phyloP scores from a whole-genome alignment of 495 filamentous ascomycete genomes.

The Xylaria bambusicola region DNA sequence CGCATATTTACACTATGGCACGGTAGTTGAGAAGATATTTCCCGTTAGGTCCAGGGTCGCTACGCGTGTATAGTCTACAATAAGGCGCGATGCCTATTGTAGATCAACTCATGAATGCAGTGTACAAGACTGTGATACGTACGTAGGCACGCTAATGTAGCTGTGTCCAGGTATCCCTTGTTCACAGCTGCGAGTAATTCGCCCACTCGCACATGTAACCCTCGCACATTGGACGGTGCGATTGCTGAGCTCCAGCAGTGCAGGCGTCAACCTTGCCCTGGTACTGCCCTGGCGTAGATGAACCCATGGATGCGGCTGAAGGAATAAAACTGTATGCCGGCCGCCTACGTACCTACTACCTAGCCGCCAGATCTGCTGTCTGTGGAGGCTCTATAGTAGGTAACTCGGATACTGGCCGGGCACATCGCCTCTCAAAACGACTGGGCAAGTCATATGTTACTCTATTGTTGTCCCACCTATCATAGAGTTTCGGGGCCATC shows the following conservation, averaged over 20 bases:
- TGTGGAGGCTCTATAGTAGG: not conserved
- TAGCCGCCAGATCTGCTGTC: slow-evolving; percentile 1
- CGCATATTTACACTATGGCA: too few relatives aligned
- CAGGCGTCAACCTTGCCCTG: not conserved
- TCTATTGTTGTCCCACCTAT: not conserved
- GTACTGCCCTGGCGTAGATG: too few relatives aligned
- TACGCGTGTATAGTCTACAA: too few relatives aligned
- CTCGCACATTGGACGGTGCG: not conserved
- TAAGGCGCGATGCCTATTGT: too few relatives aligned
- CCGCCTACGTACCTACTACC: too few relatives aligned
- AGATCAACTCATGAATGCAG: too few relatives aligned
- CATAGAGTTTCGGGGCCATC: not conserved
- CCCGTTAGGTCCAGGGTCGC: not conserved
- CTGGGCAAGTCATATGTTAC: not conserved
- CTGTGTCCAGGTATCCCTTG: slow-evolving; percentile 1
- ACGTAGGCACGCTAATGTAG: not conserved
- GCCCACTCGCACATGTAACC: not conserved
- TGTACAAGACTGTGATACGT: too few relatives aligned
- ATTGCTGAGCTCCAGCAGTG: not conserved
- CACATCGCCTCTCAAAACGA: not conserved
- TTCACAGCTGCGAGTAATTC: slow-evolving; percentile 6
- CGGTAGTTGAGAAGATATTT: too few relatives aligned
- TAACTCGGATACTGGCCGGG: not conserved
- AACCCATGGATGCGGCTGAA: slow-evolving; percentile 16
- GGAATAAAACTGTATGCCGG: not conserved